Evolutionary conservation across 1,139 yeast genomes (phyloP).

Genomic region (Saccharomycopsis crataegensis): DNA sequence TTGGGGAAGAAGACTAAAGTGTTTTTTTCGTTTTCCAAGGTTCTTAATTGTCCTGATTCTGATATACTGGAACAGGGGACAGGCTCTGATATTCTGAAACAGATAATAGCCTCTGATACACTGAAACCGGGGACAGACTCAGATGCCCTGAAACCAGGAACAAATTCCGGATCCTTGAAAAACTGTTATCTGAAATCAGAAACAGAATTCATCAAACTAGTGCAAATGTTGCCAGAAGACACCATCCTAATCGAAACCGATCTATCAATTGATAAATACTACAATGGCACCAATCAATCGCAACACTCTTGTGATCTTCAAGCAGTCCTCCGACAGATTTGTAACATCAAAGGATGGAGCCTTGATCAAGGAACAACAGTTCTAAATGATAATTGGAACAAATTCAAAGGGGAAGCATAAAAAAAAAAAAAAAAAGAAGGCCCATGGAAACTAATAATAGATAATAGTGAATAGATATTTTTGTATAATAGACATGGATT

Average conservation of each 20-base stretch:
- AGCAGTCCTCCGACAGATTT: neutral
- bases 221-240: slow-evolving; percentile 31
- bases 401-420: neutral
- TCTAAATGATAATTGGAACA: slow-evolving; percentile 10
- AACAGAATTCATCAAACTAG: slow-evolving; percentile 27
- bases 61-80: neutral
- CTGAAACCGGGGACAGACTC: too few species aligned
- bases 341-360: slow-evolving; percentile 7
- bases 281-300: neutral
- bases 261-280: slow-evolving; percentile 25
- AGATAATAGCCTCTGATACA: too few species aligned
- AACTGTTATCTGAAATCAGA: slow-evolving; percentile 10
- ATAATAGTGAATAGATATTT: too few species aligned
- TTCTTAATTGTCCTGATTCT: slow-evolving; percentile 38
- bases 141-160: too few species aligned
- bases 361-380: slow-evolving; percentile 4
- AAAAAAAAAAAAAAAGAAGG: neutral
- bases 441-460: too few species aligned
- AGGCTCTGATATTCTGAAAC: too few species aligned
- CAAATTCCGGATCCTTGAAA: neutral
- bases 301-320: slow-evolving; percentile 2
- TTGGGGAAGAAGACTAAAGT: slow-evolving; percentile 21
- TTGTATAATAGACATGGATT: neutral
- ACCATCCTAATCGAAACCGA: slow-evolving; percentile 52
- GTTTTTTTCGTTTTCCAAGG: slow-evolving; percentile 54